Conservation (phyloP, 345 rosid genomes). For the Anastatica hierochuntica region DNA sequence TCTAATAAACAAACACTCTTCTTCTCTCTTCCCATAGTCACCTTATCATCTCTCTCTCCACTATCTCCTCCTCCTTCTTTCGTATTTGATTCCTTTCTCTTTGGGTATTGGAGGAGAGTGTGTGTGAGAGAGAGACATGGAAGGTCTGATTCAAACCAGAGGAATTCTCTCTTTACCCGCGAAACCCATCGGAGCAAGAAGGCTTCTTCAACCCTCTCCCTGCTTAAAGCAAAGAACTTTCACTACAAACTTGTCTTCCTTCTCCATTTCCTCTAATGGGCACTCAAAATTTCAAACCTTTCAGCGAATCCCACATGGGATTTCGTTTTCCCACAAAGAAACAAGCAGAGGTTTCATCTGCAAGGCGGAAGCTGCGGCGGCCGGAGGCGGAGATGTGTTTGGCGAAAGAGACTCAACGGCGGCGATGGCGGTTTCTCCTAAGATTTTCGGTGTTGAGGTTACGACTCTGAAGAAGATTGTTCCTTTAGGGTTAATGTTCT, state of each 20-base stretch:
- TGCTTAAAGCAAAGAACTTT: conserved; percentile 69
- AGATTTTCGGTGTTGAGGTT: conserved; percentile 63
- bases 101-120: no score
- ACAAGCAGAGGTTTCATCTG: conserved; percentile 43
- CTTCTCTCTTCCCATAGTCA: no score
- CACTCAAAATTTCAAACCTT: conserved; percentile 37
- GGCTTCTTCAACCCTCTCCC: conserved; percentile 47
- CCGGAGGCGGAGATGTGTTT: conserved; percentile 43
- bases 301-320: conserved; percentile 35
- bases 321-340: conserved; percentile 31
- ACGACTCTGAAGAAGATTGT: conserved; percentile 69
- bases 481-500: conserved; percentile 94
- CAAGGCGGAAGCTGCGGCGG: conserved; percentile 71
- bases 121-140: conserved; percentile 33
- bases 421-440: conserved; percentile 30
- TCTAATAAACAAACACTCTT: no score
- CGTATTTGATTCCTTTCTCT: no score
- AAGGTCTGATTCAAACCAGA: conserved; percentile 56
- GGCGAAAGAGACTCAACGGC: conserved; percentile 27
- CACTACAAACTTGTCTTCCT: conserved; percentile 45
- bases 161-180: conserved; percentile 69
- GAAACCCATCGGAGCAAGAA: conserved; percentile 34
- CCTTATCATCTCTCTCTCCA: no score
- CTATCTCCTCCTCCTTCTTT: no score
- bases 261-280: conserved; percentile 38